Evolutionary conservation across 2,329 filamentous ascomycete species (phyloP), one percentile per base, ranked within the genome.

Genomic region (Pseudogymnoascus sp.): DNA sequence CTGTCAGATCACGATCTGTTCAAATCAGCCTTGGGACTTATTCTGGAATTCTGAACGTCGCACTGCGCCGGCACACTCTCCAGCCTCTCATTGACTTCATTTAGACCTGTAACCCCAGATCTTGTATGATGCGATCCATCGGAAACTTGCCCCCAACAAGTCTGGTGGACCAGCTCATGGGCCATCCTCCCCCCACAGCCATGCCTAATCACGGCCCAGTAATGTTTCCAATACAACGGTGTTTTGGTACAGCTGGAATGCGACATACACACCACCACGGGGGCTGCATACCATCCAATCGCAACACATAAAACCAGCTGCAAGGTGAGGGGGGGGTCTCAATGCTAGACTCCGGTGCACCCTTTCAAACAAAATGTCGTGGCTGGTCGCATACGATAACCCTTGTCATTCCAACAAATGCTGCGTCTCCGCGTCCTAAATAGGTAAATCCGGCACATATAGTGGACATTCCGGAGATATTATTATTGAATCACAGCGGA

Each of bases 91-190:
- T 19, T 13, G 51, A 57, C n/a, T 34, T 57, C 51, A 57, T 57
- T 57, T 57, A 57, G 51, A 10, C 51, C n/a, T 57, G 51, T 57
- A 34, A 34, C 51, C 25, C 34, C n/a, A 21, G 51, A 57, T 57
- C 51, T 57, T 57, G 51, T 57, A 57, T 57, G 48, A 57, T 57
- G 48, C 31, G 48, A 57, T 57, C n/a, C 51, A 57, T 57, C 51
- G 25, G 48, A 57, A 57, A 34, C 28, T 57, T 57, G 25, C 25
- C 51, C 51, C 51, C 28, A 57, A 57, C 28, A 57, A 34, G 28
- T 57, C 51, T 57, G 25, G 51, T 8, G 51, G 51, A 34, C 28
- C 51, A 19, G 7, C 51, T 57, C 51, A 57, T 57, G n/a, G 28
- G 6, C 51, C 51, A 19, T 57, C 25, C 10, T 31, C 48, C 28